These are phyloP conservation scores for Apiospora arundinis DNA, from an alignment of 2,329 filamentous ascomycete genomes.

Conservation along the genomic window DNA sequence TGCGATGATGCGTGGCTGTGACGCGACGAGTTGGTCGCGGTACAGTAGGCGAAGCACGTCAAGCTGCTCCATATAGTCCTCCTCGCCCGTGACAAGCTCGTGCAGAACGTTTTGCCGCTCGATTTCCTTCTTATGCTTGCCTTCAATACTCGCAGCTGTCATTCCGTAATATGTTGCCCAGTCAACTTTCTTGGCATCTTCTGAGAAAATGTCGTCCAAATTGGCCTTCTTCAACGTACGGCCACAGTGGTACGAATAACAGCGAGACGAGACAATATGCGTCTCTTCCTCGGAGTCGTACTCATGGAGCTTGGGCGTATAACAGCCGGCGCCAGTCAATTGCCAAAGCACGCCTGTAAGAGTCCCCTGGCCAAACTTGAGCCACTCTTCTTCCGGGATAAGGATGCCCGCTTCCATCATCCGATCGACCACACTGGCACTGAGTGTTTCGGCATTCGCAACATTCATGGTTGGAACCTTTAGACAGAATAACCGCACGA, in stretches of 20 bases:
- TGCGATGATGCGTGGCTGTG: slow-evolving; percentile 81
- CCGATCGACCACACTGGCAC: slow-evolving; percentile 75
- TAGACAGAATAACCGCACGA: slow-evolving; percentile 87
- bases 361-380: slow-evolving; percentile 82
- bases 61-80: slow-evolving; percentile 87
- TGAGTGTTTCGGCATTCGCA: slow-evolving; percentile 90
- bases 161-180: slow-evolving; percentile 92
- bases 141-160: slow-evolving; percentile 75
- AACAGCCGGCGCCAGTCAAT: slow-evolving; percentile 89
- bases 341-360: slow-evolving; percentile 94
- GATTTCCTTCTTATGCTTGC: slow-evolving; percentile 82
- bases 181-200: slow-evolving; percentile 74
- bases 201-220: slow-evolving; percentile 73
- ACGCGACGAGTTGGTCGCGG: slow-evolving; percentile 75
- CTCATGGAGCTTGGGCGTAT: slow-evolving; percentile 83
- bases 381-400: slow-evolving; percentile 93
- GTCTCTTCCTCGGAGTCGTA: slow-evolving; percentile 46
- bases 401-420: slow-evolving; percentile 83
- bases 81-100: slow-evolving; percentile 93
- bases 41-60: slow-evolving; percentile 87
- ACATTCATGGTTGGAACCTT: slow-evolving; percentile 99
- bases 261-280: slow-evolving; percentile 71
- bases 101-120: slow-evolving; percentile 93
- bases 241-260: slow-evolving; percentile 94
- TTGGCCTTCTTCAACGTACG: slow-evolving; percentile 95